These are phyloP conservation scores for Henningerozyma blattae DNA, from an alignment of 805 yeast species.

Conservation along the genomic window DNA sequence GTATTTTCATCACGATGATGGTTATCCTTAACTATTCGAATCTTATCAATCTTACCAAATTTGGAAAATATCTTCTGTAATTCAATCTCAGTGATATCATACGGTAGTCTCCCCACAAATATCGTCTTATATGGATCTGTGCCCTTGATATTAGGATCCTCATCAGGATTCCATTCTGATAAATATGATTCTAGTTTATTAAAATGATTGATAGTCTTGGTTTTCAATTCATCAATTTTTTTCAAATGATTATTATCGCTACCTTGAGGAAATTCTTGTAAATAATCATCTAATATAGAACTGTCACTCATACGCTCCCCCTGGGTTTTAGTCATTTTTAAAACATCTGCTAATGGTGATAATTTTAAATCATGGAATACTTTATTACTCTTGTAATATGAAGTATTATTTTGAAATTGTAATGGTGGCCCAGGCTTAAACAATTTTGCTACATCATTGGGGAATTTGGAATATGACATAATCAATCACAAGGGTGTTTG, in stretches of 20 bases:
- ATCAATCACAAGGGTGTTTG: too few relatives aligned
- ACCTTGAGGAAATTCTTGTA: conserved; percentile 18
- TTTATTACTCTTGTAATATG: conserved; percentile 32
- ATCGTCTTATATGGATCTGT: conserved; percentile 67
- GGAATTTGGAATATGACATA: conserved; percentile 24
- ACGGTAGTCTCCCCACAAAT: conserved; percentile 64
- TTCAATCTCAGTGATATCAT: conserved; percentile 53
- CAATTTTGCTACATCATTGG: conserved; percentile 30
- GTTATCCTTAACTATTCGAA: conserved; percentile 46
- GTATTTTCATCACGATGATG: conserved; percentile 22
- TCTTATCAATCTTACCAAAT: conserved; percentile 61
- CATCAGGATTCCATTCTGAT: conserved; percentile 40
- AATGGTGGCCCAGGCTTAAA: conserved; percentile 46
- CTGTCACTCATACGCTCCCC: conserved; percentile 2
- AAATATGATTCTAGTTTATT: conserved; percentile 27
- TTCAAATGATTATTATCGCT: conserved; percentile 17
- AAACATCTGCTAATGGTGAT: conserved; percentile 31
- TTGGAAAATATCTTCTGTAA: conserved; percentile 46
- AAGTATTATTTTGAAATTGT: conserved; percentile 36
- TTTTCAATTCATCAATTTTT: conserved; percentile 14
- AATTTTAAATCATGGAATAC: conserved; percentile 29
- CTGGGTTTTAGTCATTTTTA: conserved; percentile 6
- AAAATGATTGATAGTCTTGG: conserved; percentile 10
- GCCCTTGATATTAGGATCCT: conserved; percentile 45
- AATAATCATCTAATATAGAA: conserved; percentile 8